phyloP scores from a whole-genome alignment of 345 rosid species.

The Citrus hindsii region DNA sequence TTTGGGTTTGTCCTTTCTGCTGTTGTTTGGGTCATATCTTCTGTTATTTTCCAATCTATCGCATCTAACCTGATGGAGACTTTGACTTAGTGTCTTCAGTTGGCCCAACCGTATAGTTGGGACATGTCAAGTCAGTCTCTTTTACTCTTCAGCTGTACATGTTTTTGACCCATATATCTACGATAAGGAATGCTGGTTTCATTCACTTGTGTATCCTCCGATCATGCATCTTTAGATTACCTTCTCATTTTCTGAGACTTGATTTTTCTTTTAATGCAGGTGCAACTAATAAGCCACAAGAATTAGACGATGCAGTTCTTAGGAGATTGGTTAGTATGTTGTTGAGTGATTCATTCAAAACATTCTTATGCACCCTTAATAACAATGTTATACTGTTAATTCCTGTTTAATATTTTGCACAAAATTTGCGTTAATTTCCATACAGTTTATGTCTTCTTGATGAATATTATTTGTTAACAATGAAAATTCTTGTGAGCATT shows the following conservation, averaged over 20 bases:
- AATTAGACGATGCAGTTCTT: conserved; percentile 93
- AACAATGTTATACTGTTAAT: not conserved
- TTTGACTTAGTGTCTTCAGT: not conserved
- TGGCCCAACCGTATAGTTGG: not conserved
- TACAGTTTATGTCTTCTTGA: not conserved
- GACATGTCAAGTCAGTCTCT: not conserved
- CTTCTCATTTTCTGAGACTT: conserved; percentile 6
- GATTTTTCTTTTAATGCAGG: conserved; percentile 44
- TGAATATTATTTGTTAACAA: not conserved
- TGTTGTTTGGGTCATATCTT: not conserved
- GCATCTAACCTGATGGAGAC: not conserved
- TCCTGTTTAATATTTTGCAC: not conserved
- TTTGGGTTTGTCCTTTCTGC: not conserved
- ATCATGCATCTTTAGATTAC: not conserved
- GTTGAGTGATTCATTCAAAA: not conserved
- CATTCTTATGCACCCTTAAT: not conserved
- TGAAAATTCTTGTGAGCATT: not conserved
- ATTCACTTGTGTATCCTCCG: not conserved
- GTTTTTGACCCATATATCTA: not conserved
- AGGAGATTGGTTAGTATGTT: conserved; percentile 75
- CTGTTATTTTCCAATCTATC: not conserved
- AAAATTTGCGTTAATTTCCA: not conserved
- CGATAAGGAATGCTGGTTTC: not conserved
- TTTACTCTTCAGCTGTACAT: not conserved
- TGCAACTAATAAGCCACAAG: conserved; percentile 98